Base-by-base conservation (phyloP, 768 basidiomycete species). In the Stropharia rugosoannulata region DNA sequence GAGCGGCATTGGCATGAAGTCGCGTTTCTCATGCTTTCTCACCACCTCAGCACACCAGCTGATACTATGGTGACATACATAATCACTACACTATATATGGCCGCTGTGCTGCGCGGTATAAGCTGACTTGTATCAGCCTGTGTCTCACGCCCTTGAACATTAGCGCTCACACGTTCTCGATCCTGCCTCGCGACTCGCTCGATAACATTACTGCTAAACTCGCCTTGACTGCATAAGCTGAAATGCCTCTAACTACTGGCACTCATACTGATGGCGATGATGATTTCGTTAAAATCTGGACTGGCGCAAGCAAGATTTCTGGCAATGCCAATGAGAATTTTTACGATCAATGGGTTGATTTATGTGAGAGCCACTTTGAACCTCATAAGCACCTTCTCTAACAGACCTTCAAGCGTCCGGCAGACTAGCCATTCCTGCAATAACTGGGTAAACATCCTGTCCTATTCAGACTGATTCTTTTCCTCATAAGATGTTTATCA, bases 341-440 rank as follows among this genome's bases (percentile, higher is more conserved):
- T 63, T 80, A 82, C 61, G 69, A 65, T 32, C 67, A 75, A 46
- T 88, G 85, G 84, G 58, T 73, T 6, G 77, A 83, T 13, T 74
- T 80, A 62, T 74, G 85, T 85, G 55, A 43, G 65, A 65, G 15
- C 18, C 5, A 19, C 19, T 16, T 37, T 42, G 27, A 19, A 27
- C 54, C 43, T 43, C 41, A 40, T 19, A 12, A 16, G n/a, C 22
- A 5, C 19, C 10, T 27, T 45, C 2, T 27, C 37, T 51, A 45
- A 39, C n/a, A 54, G 53, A 36, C 18, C 22, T 47, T 47, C 12
- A 50, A 78, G 87, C 83, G n/a, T 84, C 83, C 51, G 83, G 75
- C 1, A 79, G 78, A 61, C 75, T 79, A 58, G 63, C 71, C 22
- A 72, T 69, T 47, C 80, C 82, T 1, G 63, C 74, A 12, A 66